Base-by-base conservation (phyloP, 768 basidiomycete species). In the Rhodotorula graminis region DNA sequence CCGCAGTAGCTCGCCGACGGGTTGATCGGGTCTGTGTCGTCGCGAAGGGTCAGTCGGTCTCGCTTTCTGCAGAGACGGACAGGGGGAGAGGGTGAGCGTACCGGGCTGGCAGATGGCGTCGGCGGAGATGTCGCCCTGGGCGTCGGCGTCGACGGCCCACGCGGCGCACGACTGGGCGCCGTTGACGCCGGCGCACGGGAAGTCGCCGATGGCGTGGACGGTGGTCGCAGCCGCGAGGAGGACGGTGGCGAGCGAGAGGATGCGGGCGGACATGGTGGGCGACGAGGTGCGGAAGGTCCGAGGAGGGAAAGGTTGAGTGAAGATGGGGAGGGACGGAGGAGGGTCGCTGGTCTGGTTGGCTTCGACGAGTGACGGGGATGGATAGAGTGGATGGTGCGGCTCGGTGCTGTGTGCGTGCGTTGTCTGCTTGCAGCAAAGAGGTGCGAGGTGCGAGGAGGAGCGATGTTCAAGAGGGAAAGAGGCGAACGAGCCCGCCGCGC, bases 1-100 rank as follows among this genome's bases (percentile, higher is more conserved):
- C 76, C 76, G 60, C 76, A 77, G 71, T 75, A 77, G 25, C 64
- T 62, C n/a, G 72, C 46, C 46, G 63, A 19, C 15, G 73, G 61
- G 67, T 77, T 61, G 67, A 77, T 58, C 21, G 76, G 76, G 31
- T 77, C 76, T 70, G 59, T 18, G 16, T n/a, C 3, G 25, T 2
- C 8, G 44, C 44, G 44, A 46, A 12, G 33, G 31, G 19, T n/a
- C 49, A 59, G 46, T 12, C 11, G 15, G 10, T 29, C n/a, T 27
- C 15, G 33, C 21, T 12, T 11, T n/a, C n/a, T n/a, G n/a, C n/a
- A n/a, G n/a, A n/a, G 56, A 18, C 15, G 11, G 27, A 12, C 37
- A 8, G 11, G 16, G 27, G 3, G 27, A 52, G 6, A 46, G 50
- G 52, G 4, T 4, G 19, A 9, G 57, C 71, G 29, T 8, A 76